These are phyloP conservation scores for Chytridium lagenaria DNA, from an alignment of 371 early-diverging fungal genomes.

Conservation along the genomic window DNA sequence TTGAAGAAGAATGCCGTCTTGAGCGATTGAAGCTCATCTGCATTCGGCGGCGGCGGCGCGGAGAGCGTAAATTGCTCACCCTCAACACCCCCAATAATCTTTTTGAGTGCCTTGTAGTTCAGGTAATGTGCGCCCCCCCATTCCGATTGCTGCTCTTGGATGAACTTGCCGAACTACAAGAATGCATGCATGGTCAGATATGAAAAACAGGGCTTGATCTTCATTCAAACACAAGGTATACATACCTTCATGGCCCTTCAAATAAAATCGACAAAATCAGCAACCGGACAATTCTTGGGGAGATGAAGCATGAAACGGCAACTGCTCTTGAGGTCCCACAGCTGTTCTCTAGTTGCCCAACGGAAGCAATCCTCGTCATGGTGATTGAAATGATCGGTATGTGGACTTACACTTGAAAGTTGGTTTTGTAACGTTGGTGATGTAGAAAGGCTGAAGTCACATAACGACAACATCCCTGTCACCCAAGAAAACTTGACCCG, in stretches of 20 bases:
- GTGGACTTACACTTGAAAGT: neutral
- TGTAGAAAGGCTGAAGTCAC: constrained; percentile 37
- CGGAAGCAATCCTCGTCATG: constrained; percentile 37
- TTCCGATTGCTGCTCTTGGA: constrained; percentile 89
- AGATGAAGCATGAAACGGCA: neutral
- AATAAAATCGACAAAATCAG: too few relatives aligned
- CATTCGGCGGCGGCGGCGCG: too few relatives aligned
- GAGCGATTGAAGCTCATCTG: constrained; percentile 42
- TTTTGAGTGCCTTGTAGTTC: constrained; percentile 91
- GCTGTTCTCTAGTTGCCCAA: constrained; percentile 39
- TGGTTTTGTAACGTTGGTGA: neutral
- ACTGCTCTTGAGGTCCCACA: constrained; percentile 27
- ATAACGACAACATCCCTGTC: constrained; percentile 88
- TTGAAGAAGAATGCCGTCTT: constrained; percentile 63
- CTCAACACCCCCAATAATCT: constrained; percentile 84
- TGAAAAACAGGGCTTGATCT: too few relatives aligned
- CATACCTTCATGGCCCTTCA: constrained; percentile 2
- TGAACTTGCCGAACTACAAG: constrained; percentile 92
- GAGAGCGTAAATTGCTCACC: too few relatives aligned
- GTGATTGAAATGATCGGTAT: constrained; percentile 47
- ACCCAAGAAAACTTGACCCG: constrained; percentile 84
- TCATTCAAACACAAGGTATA: neutral
- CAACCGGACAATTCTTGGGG: neutral
- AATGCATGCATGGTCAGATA: neutral
- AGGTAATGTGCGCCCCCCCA: constrained; percentile 88